phyloP scores from a whole-genome alignment of 176 grass and related monocot species.

The Triticum turgidum region DNA sequence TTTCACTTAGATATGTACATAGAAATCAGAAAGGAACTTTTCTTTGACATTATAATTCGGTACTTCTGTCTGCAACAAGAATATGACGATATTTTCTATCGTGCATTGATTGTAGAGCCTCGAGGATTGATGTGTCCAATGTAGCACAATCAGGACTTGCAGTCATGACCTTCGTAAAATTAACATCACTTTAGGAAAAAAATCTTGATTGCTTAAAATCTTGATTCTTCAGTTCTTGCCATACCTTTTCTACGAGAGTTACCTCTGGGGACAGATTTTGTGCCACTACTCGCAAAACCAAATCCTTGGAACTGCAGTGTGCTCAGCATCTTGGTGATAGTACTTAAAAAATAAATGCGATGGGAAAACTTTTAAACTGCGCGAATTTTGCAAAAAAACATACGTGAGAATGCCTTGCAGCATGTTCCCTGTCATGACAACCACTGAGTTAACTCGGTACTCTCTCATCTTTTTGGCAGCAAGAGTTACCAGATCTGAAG shows the following conservation, averaged over 20 bases:
- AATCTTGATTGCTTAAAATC: neutral
- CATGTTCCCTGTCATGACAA: slow-evolving; percentile 61
- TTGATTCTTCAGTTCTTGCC: slow-evolving; percentile 3
- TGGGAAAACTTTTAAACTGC: neutral
- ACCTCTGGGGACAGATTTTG: slow-evolving; percentile 51
- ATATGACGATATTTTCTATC: slow-evolving; percentile 81
- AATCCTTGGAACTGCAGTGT: slow-evolving; percentile 53
- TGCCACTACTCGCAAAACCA: slow-evolving; percentile 69
- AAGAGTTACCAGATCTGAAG: slow-evolving; percentile 58
- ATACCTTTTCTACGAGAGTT: slow-evolving; percentile 29
- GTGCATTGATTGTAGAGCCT: slow-evolving; percentile 79
- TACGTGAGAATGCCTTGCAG: slow-evolving; percentile 80
- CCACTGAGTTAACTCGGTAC: slow-evolving; percentile 61
- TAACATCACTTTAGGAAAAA: neutral
- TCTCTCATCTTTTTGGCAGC: slow-evolving; percentile 80
- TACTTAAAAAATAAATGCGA: neutral
- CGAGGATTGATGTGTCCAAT: slow-evolving; percentile 75
- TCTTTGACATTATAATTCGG: neutral
- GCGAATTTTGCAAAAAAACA: neutral
- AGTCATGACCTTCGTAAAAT: slow-evolving; percentile 69
- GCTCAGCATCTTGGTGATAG: neutral
- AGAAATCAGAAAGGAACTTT: neutral
- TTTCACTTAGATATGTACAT: neutral
- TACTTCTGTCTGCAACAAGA: slow-evolving; percentile 65
- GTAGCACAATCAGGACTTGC: slow-evolving; percentile 36